Base-by-base conservation (phyloP, 345 rosid genomes). In the Turritis glabra region DNA sequence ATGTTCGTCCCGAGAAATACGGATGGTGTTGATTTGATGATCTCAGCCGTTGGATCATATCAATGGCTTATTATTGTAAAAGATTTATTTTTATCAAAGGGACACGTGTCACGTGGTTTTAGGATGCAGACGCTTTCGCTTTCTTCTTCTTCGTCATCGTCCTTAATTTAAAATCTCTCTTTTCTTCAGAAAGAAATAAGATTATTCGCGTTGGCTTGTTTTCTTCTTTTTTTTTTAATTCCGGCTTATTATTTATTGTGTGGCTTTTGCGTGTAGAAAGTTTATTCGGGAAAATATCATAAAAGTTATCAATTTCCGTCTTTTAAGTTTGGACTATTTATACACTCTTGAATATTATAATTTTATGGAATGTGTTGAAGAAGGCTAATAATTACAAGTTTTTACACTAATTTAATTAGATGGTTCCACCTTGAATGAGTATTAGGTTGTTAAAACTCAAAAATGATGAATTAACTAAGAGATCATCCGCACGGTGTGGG, bases 31-130 rank as follows among this genome's bases (percentile, higher is more conserved):
- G 51, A 22, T 43, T 52, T 62, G 46, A 71, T 62, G 46, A 71
- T 77, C 80, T 77, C 61, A 65, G 77, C 80, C 76, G 80, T 77
- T 77, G 10, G 11, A 44, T 44, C 66, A 46, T n/a, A n/a, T 62
- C 55, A 52, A 21, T 17, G 37, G 59, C 29, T 68, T 23, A 19
- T 63, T 53, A 61, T 59, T 76, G 58, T 76, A 76, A 54, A 70
- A 62, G 58, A 62, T 68, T 47, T 10, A 53, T 35, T 33, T 32
- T 9, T 10, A 26, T 1, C 43, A 2, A 44, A 17, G 43, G 66
- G 76, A 77, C 76, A 71, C 80, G 79, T 76, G 75, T 76, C 51
- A 51, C 15, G 65, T 69, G 33, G 64, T 22, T 50, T 40, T 15
- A 53, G 66, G 66, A 68, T 58, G 58, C 27, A 55, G 64, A 76